phyloP scores from a whole-genome alignment of 768 basidiomycete species.

The Pisolithus albus region DNA sequence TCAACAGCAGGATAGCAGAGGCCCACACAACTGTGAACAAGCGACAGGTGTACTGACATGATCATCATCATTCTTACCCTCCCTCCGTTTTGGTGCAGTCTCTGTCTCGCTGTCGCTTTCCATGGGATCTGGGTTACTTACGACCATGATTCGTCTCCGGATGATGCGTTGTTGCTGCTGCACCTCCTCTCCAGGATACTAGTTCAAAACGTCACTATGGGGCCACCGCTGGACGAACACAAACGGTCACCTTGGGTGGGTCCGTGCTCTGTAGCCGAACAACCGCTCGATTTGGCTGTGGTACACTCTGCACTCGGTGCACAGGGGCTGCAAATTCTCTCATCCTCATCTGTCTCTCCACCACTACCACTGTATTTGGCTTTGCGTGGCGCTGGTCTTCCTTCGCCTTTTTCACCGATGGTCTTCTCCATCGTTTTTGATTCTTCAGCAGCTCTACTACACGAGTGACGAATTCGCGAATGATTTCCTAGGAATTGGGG shows the following conservation, averaged over 20 bases:
- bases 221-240: neutral
- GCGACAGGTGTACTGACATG: neutral
- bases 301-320: slow-evolving; percentile 7
- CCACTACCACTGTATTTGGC: slow-evolving; percentile 19
- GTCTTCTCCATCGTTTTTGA: neutral
- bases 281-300: slow-evolving; percentile 1
- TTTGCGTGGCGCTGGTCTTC: slow-evolving; percentile 14
- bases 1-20: neutral
- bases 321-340: slow-evolving; percentile 19
- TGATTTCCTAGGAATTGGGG: slow-evolving; percentile 12
- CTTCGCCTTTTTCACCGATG: neutral
- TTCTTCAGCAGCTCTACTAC: slow-evolving; percentile 8
- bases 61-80: neutral
- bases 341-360: slow-evolving; percentile 20
- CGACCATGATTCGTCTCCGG: slow-evolving; percentile 23
- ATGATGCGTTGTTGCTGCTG: slow-evolving; percentile 12
- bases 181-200: slow-evolving; percentile 12
- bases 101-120: slow-evolving; percentile 24
- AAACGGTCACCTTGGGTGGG: slow-evolving; percentile 14
- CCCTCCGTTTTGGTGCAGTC: slow-evolving; percentile 1
- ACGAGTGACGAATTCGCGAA: slow-evolving; percentile 18
- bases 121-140: slow-evolving; percentile 25
- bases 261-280: slow-evolving; percentile 8
- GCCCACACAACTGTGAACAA: neutral
- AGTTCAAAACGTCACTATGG: slow-evolving; percentile 7